Percentiles rank a stretch among this genome's conserved stretches.
Evolutionary conservation across 495 filamentous ascomycete species (phyloP).

Genomic region (Aspergillus olivimuriae): DNA sequence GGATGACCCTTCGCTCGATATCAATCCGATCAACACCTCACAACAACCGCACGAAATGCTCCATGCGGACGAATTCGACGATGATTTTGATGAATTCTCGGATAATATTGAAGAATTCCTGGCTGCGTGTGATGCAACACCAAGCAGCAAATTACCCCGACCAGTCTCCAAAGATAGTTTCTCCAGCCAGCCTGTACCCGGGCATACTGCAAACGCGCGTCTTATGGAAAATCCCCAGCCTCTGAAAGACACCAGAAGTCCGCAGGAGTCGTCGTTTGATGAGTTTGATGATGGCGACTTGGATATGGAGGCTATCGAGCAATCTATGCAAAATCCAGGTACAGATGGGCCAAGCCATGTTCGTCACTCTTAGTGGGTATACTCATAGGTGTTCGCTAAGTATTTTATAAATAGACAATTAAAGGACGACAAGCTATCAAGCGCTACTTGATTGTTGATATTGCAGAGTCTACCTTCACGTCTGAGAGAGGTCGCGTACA

Average conservation of each 20-base stretch:
- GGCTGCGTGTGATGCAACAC: constrained; percentile 35
- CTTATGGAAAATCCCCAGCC: neutral
- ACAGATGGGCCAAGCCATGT: constrained; percentile 28
- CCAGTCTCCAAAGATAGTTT: constrained; percentile 5
- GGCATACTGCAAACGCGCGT: constrained; percentile 6
- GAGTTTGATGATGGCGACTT: constrained; percentile 42
- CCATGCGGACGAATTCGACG: constrained; percentile 56
- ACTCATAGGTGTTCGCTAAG: constrained; percentile 34
- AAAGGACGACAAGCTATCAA: constrained; percentile 66
- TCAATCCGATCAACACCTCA: constrained; percentile 46
- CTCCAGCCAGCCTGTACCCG: no score
- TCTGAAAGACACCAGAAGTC: constrained; percentile 2
- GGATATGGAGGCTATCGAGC: constrained; percentile 39
- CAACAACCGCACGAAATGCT: constrained; percentile 16
- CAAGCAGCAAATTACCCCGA: constrained; percentile 40
- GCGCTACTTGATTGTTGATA: constrained; percentile 70
- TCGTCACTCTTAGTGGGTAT: constrained; percentile 37
- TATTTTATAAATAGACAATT: constrained; percentile 37
- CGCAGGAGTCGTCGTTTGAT: constrained; percentile 26
- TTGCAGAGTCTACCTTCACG: constrained; percentile 59
- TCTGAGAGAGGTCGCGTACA: constrained; percentile 52
- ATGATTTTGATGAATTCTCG: constrained; percentile 58
- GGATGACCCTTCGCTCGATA: no score
- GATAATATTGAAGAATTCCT: constrained; percentile 38
- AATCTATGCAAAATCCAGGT: constrained; percentile 33